Base-by-base conservation (phyloP, 768 basidiomycete genomes). In the Tulasnella sp. region DNA sequence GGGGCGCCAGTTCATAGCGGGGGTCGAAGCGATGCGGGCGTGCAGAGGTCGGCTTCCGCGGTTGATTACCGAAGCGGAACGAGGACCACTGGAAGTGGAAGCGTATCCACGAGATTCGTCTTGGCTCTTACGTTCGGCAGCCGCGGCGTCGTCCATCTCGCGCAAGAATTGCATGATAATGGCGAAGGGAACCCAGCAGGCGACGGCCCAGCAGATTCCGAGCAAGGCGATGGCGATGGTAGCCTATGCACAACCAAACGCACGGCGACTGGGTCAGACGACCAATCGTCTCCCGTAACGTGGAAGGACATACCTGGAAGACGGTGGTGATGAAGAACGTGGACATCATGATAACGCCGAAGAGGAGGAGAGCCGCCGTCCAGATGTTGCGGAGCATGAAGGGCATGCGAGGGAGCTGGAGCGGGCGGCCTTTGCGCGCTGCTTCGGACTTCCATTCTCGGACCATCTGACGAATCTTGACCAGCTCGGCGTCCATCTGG, bases 111-210 rank as follows among this genome's bases (percentile, higher is more conserved):
- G 26, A 11, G 42, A 41, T 12, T 70, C 9, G 9, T 47, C 67
- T 36, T 47, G 73, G 35, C 47, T 35, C 62, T 47, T 40, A 5
- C 74, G 75, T 71, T 72, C 73, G 17, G 64, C 44, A 12, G 47
- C 74, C 29, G 78, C 73, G n/a, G 72, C 73, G 62, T 85, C 81
- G 34, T 86, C 81, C 74, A 90, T 84, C 77, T 92, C 91, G 81
- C 91, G 92, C 74, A 94, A 81, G 74, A 90, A 85, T 89, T 93
- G 74, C 95, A 98, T 98, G 80, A 98, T 93, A 77, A 97, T 94
- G 22, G 95, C 91, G 76, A 97, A 97, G 2, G 95, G 95, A 17
- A 93, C 92, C 95, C 95, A 97, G 81, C 92, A 93, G n/a, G 95
- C 93, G 44, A 97, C 92, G 11, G 94, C 92, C 95, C 95, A 98